Percentiles rank a stretch among this genome's conserved stretches.
Evolutionary conservation across 345 rosid genomes (phyloP).

Genomic region (Salix koriyanagi): DNA sequence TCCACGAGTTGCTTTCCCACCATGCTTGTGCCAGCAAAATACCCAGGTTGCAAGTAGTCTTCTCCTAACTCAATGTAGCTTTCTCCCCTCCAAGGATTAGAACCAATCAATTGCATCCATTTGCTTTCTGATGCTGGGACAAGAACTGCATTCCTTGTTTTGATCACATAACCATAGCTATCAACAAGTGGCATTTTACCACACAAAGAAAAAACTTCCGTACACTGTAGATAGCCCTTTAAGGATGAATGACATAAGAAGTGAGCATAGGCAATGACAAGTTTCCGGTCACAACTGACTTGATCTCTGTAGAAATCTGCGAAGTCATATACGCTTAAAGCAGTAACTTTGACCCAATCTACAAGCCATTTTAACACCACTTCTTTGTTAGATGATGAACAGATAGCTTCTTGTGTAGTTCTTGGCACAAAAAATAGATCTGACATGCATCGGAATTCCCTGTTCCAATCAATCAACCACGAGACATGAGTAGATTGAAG

Average conservation of each 20-base stretch:
- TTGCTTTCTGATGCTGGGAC: slow-evolving; percentile 64
- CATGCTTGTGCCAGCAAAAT: slow-evolving; percentile 40
- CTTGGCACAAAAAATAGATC: slow-evolving; percentile 44
- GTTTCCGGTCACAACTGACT: slow-evolving; percentile 29
- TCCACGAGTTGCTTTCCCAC: slow-evolving; percentile 26
- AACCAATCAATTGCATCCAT: slow-evolving; percentile 49
- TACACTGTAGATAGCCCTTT: slow-evolving; percentile 14
- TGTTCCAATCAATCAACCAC: slow-evolving; percentile 60
- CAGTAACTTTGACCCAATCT: slow-evolving; percentile 4
- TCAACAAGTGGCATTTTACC: slow-evolving; percentile 51
- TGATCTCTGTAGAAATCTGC: slow-evolving; percentile 18
- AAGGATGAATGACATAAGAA: slow-evolving; percentile 45
- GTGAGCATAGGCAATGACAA: slow-evolving; percentile 46
- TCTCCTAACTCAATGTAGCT: slow-evolving; percentile 48
- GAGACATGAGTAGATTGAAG: background rate
- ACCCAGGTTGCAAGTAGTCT: slow-evolving; percentile 37
- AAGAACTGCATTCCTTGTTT: slow-evolving; percentile 33
- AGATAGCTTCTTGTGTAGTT: slow-evolving; percentile 33
- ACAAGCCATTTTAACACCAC: slow-evolving; percentile 41
- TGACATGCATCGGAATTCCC: slow-evolving; percentile 35
- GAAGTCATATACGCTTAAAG: slow-evolving; percentile 24
- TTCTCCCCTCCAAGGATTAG: slow-evolving; percentile 49
- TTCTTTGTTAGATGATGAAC: slow-evolving; percentile 13
- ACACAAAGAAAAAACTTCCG: slow-evolving; percentile 28
- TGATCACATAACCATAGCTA: slow-evolving; percentile 35